Base-by-base conservation (phyloP, 805 yeast species). In the Hanseniaspora lachancei region DNA sequence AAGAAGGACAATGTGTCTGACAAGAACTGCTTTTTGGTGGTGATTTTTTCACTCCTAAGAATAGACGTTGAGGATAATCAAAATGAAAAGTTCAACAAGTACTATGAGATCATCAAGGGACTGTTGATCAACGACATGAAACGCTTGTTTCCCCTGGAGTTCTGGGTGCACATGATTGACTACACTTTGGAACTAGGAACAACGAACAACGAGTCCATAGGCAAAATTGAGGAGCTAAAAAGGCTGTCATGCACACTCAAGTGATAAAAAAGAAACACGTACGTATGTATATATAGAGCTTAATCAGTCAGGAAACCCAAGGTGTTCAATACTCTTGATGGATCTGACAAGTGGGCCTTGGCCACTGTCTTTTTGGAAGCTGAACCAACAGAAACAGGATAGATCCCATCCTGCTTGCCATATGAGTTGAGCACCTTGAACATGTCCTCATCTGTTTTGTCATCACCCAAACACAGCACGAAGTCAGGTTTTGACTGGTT, bases 371-470 rank as follows among this genome's bases (percentile, higher is more conserved):
- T 75, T 67, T 89, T 89, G 10, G 88, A 81, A 0, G 96, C 91
- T 3, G 96, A 95, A 0, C 97, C 97, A 47, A 89, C 95, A 23
- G 95, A 86, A 35, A 87, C 89, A 0, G 96, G 89, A 66, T 80
- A 85, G 49, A 89, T 71, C 16, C 91, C 86, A 66, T 77, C 77
- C 48, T 74, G 66, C 18, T 68, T 67, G 20, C 73, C 64, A 61
- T 86, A 79, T 2, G 72, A 73, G 57, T 81, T 78, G 62, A 93
- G 73, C 29, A 91, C 83, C 58, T 74, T 76, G 68, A 93, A 93
- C 99, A 93, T 93, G 65, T 93, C 98, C 68, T 93, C 99, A 68
- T 93, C 99, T 0, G 99, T 93, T 43, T 83, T 76, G 68, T 93
- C 99, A 68, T 93, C 99, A 52, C 99, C 99, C 46, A 88, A 70